phyloP scores from a whole-genome alignment of 2,329 filamentous ascomycete genomes.

The Elsinoe perseae region DNA sequence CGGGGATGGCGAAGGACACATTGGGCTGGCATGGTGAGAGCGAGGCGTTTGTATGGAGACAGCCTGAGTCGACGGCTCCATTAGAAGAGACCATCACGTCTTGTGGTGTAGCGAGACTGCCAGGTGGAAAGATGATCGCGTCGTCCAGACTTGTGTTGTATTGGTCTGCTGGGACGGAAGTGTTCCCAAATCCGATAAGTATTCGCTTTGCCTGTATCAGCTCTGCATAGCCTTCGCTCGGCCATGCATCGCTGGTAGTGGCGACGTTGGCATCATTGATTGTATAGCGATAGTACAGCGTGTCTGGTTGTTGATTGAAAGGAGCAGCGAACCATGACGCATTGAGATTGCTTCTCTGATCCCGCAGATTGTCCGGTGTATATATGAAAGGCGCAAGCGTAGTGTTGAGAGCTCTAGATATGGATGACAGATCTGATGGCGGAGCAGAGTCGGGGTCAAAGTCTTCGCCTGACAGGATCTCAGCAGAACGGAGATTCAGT shows the following conservation, averaged over 20 bases:
- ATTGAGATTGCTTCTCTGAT: conserved; percentile 51
- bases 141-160: conserved; percentile 51
- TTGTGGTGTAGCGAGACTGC: conserved; percentile 36
- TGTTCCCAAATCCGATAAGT: conserved; percentile 47
- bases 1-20: conserved; percentile 45
- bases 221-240: conserved; percentile 52
- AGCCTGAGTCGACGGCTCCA: conserved; percentile 44
- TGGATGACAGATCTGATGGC: not conserved
- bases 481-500: conserved; percentile 54
- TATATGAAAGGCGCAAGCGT: conserved; percentile 48
- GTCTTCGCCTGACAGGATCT: conserved; percentile 25
- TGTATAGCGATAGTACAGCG: conserved; percentile 46
- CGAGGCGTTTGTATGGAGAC: conserved; percentile 42
- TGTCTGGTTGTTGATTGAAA: conserved; percentile 38
- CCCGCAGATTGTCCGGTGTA: conserved; percentile 41
- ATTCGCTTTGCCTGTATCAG: conserved; percentile 47
- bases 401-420: conserved; percentile 33
- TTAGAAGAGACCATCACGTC: conserved; percentile 30
- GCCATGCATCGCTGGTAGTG: conserved; percentile 55
- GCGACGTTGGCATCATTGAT: conserved; percentile 29
- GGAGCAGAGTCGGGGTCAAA: not conserved
- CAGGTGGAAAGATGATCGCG: conserved; percentile 43
- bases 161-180: conserved; percentile 49
- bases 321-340: conserved; percentile 44
- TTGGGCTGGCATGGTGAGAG: conserved; percentile 37